phyloP scores from a whole-genome alignment of 805 yeast species.

The Ogataea nitratoaversa region DNA sequence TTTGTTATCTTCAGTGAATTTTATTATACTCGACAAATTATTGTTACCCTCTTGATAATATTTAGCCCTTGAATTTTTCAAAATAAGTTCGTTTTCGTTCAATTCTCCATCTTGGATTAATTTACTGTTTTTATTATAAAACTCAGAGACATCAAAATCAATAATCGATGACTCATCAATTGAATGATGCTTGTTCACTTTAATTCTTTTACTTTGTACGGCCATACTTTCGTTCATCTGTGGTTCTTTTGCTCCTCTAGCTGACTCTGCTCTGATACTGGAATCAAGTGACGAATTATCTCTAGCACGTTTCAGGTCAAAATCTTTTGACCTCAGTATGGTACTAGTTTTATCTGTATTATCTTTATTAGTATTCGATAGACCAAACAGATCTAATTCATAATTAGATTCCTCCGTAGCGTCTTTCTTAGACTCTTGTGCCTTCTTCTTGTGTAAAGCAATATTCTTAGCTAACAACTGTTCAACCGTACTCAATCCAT shows the following conservation, averaged over 20 bases:
- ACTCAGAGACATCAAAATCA: slow-evolving; percentile 35
- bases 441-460: slow-evolving; percentile 4
- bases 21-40: slow-evolving; percentile 28
- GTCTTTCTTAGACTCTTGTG: slow-evolving; percentile 1
- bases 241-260: too few species aligned
- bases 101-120: slow-evolving; percentile 31
- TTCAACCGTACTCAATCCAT: background rate
- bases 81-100: slow-evolving; percentile 19
- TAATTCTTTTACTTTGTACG: slow-evolving; percentile 1
- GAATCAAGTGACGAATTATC: background rate
- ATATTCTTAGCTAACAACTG: slow-evolving; percentile 2
- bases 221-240: too few species aligned
- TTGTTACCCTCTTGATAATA: slow-evolving; percentile 30
- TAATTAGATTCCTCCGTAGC: background rate
- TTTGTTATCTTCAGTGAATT: slow-evolving; percentile 26
- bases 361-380: background rate
- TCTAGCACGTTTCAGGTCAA: slow-evolving; percentile 6
- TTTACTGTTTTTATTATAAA: slow-evolving; percentile 32
- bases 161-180: slow-evolving; percentile 23
- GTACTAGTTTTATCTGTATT: slow-evolving; percentile 2
- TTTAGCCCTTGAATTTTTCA: slow-evolving; percentile 18
- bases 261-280: too few species aligned
- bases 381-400: background rate
- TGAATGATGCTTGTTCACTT: background rate
- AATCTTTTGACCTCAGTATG: background rate